phyloP scores from a whole-genome alignment of 2,329 filamentous ascomycete genomes.

The Penicillium vulpinum region DNA sequence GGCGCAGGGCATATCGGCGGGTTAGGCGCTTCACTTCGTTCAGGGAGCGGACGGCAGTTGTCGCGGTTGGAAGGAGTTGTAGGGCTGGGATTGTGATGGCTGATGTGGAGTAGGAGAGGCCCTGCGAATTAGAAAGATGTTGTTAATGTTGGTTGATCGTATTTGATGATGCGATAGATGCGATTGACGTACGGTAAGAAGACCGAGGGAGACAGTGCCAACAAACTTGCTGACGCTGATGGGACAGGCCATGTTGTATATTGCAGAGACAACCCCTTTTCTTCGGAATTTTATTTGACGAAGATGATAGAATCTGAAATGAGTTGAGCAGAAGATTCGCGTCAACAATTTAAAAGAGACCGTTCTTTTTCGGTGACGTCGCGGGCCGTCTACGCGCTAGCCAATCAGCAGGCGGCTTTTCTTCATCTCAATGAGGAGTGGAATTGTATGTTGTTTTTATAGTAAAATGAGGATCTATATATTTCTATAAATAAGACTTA shows the following conservation, averaged over 20 bases:
- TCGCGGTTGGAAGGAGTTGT: constrained; percentile 74
- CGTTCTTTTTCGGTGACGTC: constrained; percentile 8
- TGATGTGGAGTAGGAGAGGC: constrained; percentile 81
- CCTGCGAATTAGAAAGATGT: constrained; percentile 53
- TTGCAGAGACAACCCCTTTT: not conserved
- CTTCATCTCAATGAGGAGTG: not conserved
- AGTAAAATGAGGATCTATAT: not conserved
- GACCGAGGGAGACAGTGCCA: constrained; percentile 82
- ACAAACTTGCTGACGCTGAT: constrained; percentile 88
- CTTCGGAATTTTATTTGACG: not conserved
- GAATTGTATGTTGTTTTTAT: too few relatives aligned
- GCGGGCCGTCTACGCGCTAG: not conserved
- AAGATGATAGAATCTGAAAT: not conserved
- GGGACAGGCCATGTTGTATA: constrained; percentile 61
- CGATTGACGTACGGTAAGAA: constrained; percentile 71
- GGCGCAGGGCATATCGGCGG: constrained; percentile 63
- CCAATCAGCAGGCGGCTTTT: constrained; percentile 3
- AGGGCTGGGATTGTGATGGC: constrained; percentile 77
- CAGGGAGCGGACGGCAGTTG: constrained; percentile 69
- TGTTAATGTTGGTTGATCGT: constrained; percentile 10
- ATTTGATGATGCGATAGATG: constrained; percentile 7
- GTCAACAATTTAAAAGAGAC: not conserved
- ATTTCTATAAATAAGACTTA: not conserved
- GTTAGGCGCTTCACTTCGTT: constrained; percentile 64
- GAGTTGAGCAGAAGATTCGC: not conserved